phyloP scores from a whole-genome alignment of 176 grass and related monocot genomes.

The sorghum (Sorghum bicolor) region DNA sequence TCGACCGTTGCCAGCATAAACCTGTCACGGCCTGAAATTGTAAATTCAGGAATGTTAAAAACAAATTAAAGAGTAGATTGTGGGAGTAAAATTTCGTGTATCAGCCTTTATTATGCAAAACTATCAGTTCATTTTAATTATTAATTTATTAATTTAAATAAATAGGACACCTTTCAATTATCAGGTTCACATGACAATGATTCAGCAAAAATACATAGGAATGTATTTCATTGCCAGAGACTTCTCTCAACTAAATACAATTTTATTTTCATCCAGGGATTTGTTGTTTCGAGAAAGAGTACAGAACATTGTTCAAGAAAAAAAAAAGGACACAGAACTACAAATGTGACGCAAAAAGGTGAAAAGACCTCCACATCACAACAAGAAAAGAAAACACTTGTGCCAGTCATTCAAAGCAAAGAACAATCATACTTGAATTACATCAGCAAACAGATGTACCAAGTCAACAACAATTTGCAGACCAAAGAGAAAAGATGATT shows the following conservation, averaged over 20 bases:
- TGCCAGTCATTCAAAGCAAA: slow-evolving; percentile 1
- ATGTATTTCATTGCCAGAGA: slow-evolving; percentile 17
- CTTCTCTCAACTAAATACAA: not conserved
- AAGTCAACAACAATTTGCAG: slow-evolving; percentile 3
- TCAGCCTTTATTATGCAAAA: slow-evolving; percentile 10
- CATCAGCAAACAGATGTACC: not conserved
- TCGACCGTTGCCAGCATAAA: slow-evolving; percentile 97
- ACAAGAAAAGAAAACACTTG: not conserved
- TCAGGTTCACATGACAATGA: not conserved
- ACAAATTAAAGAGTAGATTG: slow-evolving; percentile 27
- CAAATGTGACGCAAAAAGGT: not conserved
- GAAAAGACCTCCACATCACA: slow-evolving; percentile 1
- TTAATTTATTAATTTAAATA: too few species aligned
- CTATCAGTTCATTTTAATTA: not conserved
- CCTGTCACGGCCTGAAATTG: slow-evolving; percentile 73
- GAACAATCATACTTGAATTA: not conserved
- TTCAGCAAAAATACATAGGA: not conserved
- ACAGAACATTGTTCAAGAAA: not conserved
- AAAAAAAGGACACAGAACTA: not conserved
- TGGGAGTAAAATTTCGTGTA: slow-evolving; percentile 16
- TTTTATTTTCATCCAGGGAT: not conserved
- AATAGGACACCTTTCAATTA: slow-evolving; percentile 18
- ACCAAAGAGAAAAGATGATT: slow-evolving; percentile 11
- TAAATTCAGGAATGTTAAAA: slow-evolving; percentile 23
- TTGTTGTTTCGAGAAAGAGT: not conserved